phyloP scores from a whole-genome alignment of 495 filamentous ascomycete genomes.

The Penicillium paradoxum region DNA sequence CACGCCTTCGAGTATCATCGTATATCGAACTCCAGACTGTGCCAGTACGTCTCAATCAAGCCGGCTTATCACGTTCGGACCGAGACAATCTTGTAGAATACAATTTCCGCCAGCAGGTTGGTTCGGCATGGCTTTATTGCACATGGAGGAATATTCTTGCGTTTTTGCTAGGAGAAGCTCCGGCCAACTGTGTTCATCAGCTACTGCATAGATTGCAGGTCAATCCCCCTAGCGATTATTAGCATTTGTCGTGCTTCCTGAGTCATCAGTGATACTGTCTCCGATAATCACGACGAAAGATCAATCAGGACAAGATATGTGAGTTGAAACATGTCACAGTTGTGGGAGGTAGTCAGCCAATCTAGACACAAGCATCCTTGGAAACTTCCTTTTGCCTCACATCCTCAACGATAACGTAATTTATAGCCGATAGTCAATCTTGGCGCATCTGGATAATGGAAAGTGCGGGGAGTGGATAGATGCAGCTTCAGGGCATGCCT shows the following conservation, averaged over 20 bases:
- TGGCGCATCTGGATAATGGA: not conserved
- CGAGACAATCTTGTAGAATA: slow-evolving; percentile 57
- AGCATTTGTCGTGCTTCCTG: slow-evolving; percentile 56
- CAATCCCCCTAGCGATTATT: slow-evolving; percentile 53
- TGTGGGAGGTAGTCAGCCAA: not conserved
- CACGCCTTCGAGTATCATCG: slow-evolving; percentile 68
- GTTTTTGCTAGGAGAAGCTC: slow-evolving; percentile 57
- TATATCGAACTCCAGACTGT: slow-evolving; percentile 53
- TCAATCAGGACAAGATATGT: not conserved
- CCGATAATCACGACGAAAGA: slow-evolving; percentile 55
- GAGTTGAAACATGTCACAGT: not conserved
- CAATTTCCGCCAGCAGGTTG: slow-evolving; percentile 73
- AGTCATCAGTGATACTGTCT: slow-evolving; percentile 71
- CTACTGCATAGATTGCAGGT: not conserved
- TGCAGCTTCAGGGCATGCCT: not conserved
- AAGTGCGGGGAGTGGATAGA: not conserved
- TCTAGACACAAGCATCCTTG: no score
- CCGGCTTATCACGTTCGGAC: slow-evolving; percentile 56
- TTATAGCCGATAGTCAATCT: not conserved
- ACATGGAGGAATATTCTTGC: slow-evolving; percentile 41
- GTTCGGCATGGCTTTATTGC: slow-evolving; percentile 55
- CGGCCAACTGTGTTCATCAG: slow-evolving; percentile 49
- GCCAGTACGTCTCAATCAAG: slow-evolving; percentile 61
- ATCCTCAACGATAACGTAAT: no score
- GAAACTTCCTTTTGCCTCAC: no score